These are phyloP conservation scores for Metschnikowia sp. DNA, from an alignment of 805 yeast species.

Conservation along the genomic window DNA sequence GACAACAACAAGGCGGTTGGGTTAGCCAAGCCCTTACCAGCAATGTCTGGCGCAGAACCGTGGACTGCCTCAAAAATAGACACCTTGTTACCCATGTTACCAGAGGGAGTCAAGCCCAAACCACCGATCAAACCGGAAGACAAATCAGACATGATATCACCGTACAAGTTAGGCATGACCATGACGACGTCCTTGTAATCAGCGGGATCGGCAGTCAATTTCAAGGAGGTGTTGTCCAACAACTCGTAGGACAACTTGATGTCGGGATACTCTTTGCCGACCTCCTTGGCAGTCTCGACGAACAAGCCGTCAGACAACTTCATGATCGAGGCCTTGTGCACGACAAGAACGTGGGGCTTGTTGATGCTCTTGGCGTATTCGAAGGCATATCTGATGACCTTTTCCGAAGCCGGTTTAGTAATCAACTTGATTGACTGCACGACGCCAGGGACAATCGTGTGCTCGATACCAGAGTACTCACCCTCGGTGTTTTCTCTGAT, in stretches of 20 bases:
- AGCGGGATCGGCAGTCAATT: conserved; percentile 83
- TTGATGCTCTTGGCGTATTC: conserved; percentile 89
- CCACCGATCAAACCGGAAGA: conserved; percentile 98
- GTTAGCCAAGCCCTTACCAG: conserved; percentile 98
- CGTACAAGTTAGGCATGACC: conserved; percentile 99
- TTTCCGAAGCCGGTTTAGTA: conserved; percentile 94
- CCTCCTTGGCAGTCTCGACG: conserved; percentile 84
- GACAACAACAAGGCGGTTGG: conserved; percentile 96
- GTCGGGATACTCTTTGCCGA: conserved; percentile 90
- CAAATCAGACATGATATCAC: conserved; percentile 97
- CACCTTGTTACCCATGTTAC: conserved; percentile 98
- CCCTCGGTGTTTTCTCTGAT: conserved; percentile 99
- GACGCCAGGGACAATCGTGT: conserved; percentile 96
- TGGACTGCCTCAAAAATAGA: conserved; percentile 99
- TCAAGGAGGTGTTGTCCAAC: conserved; percentile 93
- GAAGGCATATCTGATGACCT: conserved; percentile 94
- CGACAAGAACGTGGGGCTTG: conserved; percentile 87
- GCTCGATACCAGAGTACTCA: conserved; percentile 99
- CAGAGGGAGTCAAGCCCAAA: conserved; percentile 97
- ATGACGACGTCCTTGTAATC: conserved; percentile 84
- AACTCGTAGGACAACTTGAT: conserved; percentile 79
- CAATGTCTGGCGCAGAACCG: conserved; percentile 99
- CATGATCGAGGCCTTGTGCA: conserved; percentile 98
- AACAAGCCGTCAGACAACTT: conserved; percentile 97
- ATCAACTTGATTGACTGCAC: conserved; percentile 97